Base-by-base conservation (phyloP, 2,329 filamentous ascomycete genomes). In the Ceratocystiopsis brevicomis region DNA sequence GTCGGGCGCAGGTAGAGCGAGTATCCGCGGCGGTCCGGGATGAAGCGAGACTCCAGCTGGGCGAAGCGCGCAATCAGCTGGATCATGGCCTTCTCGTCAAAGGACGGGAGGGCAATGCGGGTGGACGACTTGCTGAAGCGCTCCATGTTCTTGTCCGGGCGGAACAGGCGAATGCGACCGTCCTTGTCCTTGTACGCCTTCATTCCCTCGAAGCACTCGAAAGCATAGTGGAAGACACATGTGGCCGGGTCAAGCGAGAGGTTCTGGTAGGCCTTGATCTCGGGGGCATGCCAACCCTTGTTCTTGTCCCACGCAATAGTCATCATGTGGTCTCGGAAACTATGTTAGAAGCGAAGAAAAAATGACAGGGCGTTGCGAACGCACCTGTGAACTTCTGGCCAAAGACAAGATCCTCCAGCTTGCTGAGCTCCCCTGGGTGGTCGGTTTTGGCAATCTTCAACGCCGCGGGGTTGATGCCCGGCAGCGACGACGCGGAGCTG, bases 201-300 rank as follows among this genome's bases (percentile, higher is more conserved):
- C 86, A 96, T 94, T 53, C 90, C 90, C 68, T 98, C 90, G 63
- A 98, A 98, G 61, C 82, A 90, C 62, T 92, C 84, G 58, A 96
- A 96, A 40, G 85, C 90, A 63, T 98, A 98, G 72, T 98, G 90
- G 65, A 98, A 88, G 49, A 96, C 90, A 65, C 87, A 96, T 33
- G 85, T 90, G 38, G 90, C 85, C 21, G 90, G 90, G 61, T 96
- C 90, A 54, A 98, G 80, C 39, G 83, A 88, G 53, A 98, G 82
- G 65, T 95, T 95, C 64, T 95, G 86, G 69, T 96, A 96, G 17
- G 90, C 90, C 16, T 74, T 78, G 58, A 98, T 96, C 51, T 75
- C 71, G 45, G 88, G 84, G 14, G 77, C 64, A 37, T 80, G 65
- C 90, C 90, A 95, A 59, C 87, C 90, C 51, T 82, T 68, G 40